Evolutionary conservation across 805 yeast species (phyloP).

Genomic region (Metschnikowia dekortorum): DNA sequence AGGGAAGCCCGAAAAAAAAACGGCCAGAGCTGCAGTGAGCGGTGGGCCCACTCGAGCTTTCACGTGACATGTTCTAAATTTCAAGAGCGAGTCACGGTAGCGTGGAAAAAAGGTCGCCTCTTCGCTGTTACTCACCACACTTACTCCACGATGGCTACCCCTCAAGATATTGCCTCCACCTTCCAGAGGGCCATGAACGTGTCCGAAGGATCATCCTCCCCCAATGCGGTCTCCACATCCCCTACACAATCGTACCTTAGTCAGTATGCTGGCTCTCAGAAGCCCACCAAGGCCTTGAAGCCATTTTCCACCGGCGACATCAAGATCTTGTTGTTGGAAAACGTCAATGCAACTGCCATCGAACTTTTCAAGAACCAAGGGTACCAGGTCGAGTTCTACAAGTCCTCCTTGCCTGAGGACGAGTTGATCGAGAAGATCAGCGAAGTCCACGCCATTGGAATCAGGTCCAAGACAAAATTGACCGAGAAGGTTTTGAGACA

Average conservation of each 20-base stretch:
- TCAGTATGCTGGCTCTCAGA: constrained; percentile 46
- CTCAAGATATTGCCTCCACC: constrained; percentile 61
- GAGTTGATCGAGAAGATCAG: constrained; percentile 91
- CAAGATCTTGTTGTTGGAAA: constrained; percentile 85
- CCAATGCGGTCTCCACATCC: constrained; percentile 73
- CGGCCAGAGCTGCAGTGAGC: not conserved
- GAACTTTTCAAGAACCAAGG: constrained; percentile 84
- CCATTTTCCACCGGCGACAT: constrained; percentile 96
- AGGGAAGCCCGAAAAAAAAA: too few relatives aligned
- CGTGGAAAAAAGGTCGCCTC: constrained; percentile 3
- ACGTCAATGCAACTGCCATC: constrained; percentile 90
- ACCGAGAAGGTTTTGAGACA: constrained; percentile 73
- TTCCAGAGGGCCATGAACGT: constrained; percentile 53
- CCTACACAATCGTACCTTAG: constrained; percentile 73
- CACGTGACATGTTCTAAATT: constrained; percentile 3
- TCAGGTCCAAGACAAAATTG: constrained; percentile 92
- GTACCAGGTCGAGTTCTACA: constrained; percentile 93
- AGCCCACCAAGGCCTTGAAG: constrained; percentile 69
- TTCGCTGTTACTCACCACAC: not conserved
- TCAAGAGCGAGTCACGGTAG: constrained; percentile 1
- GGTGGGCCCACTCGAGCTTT: constrained; percentile 3
- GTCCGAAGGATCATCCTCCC: constrained; percentile 37
- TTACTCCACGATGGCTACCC: constrained; percentile 50
- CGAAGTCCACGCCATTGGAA: constrained; percentile 95
- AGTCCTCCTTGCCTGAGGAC: constrained; percentile 84